phyloP scores from a whole-genome alignment of 306 rosid genomes.

The Hylodesmum podocarpum region DNA sequence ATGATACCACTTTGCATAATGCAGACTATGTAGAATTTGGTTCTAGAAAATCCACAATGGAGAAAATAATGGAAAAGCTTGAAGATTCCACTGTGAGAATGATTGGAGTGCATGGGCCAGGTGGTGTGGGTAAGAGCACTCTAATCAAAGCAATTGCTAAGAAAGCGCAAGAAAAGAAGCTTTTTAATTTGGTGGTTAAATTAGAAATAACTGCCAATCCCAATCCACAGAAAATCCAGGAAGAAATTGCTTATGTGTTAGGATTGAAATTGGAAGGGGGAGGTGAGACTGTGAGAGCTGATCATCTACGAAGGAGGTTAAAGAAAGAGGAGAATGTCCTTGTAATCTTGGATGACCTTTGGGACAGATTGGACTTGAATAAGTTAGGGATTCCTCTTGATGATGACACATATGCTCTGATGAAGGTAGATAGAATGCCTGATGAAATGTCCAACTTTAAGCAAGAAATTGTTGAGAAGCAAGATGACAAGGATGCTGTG shows the following conservation, averaged over 20 bases:
- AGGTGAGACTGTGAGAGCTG: neutral
- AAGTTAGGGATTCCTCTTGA: slow-evolving; percentile 23
- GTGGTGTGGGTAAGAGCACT: slow-evolving; percentile 21
- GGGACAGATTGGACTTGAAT: slow-evolving; percentile 8
- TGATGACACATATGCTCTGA: too few relatives aligned
- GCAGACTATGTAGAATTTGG: neutral
- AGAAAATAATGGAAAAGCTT: neutral
- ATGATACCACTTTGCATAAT: neutral
- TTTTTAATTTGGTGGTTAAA: neutral
- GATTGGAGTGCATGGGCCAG: slow-evolving; percentile 5
- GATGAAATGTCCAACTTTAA: too few relatives aligned
- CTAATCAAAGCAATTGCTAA: neutral
- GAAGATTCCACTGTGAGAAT: neutral
- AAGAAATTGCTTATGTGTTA: neutral
- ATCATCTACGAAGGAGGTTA: neutral
- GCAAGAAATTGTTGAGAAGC: too few relatives aligned
- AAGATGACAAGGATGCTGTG: too few relatives aligned
- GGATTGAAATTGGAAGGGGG: neutral
- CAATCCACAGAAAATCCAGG: neutral
- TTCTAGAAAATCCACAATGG: neutral
- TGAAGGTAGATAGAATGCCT: too few relatives aligned
- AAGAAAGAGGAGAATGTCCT: neutral
- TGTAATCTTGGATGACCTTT: slow-evolving; percentile 21
- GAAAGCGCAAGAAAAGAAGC: neutral
- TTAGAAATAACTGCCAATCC: neutral